These are phyloP conservation scores for Elongisporangium prolatum DNA, from an alignment of 352 stramenopile species.

Conservation along the genomic window DNA sequence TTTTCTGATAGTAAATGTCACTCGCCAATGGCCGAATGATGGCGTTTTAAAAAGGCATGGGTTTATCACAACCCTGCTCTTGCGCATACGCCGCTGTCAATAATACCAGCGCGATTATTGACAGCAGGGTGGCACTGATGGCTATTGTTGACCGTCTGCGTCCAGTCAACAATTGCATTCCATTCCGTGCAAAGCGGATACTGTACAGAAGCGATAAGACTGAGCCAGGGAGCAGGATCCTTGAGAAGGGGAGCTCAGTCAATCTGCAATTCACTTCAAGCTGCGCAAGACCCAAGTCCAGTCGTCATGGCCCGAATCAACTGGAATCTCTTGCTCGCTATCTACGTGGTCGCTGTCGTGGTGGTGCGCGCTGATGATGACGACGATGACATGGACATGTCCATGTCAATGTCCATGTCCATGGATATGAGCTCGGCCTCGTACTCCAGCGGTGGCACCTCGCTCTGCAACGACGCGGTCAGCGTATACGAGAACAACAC, in stretches of 20 bases:
- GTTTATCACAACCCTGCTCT: too few relatives aligned
- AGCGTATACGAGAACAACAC: background rate
- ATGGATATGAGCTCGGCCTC: background rate
- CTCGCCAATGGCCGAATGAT: too few relatives aligned
- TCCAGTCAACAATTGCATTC: background rate
- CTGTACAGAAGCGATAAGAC: background rate
- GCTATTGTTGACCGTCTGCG: background rate
- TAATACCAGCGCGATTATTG: background rate
- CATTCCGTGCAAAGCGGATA: background rate
- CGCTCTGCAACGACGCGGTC: background rate
- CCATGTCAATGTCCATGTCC: background rate
- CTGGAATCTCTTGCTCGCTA: background rate
- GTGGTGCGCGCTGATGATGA: background rate
- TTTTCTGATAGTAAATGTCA: too few relatives aligned
- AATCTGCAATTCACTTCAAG: background rate
- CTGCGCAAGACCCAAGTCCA: background rate
- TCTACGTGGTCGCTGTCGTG: background rate
- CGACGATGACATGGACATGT: background rate
- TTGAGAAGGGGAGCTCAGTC: background rate
- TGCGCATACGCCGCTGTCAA: constrained; percentile 1
- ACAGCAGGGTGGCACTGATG: background rate
- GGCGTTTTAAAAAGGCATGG: too few relatives aligned
- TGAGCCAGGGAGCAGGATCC: background rate
- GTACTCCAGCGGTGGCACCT: background rate
- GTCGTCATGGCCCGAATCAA: background rate